Base-by-base conservation (phyloP, 768 basidiomycete genomes). In the Coprinellus aureogranulatus region DNA sequence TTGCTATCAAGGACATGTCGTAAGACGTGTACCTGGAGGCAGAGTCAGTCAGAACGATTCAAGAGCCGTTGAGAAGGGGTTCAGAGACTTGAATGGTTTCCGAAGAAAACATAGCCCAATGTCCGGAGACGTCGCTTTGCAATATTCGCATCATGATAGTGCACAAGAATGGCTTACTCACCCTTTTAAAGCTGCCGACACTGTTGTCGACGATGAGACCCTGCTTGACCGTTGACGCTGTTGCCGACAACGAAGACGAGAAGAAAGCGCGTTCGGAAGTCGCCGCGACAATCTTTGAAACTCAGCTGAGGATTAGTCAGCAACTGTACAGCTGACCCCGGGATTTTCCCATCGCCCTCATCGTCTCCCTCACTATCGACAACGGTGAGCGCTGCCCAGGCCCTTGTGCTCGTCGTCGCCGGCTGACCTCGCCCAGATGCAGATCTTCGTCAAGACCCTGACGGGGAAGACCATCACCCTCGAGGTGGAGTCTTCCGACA, bases 401-500 rank as follows among this genome's bases (percentile, higher is more conserved):
- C 42, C 20, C 54, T 28, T 55, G 52, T 63, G 60, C 8, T 34
- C 34, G 34, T 34, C 52, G 63, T 52, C 58, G 37, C 45, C 54
- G 58, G 54, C 59, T 63, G 51, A 55, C 57, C 49, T 55, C 59
- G 37, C 54, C 60, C 69, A 62, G 75, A 82, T 82, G 80, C 79
- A 82, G 70, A 82, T 82, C 60, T 82, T 82, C 74, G 81, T 82
- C 70, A 81, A 81, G 75, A 94, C 92, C 81, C 90, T 94, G 65
- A 95, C 92, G 73, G 90, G 90, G 62, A 92, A 95, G 89, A 95
- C 93, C 62, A 97, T 97, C 86, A 95, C 94, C 81, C 90, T 96
- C 60, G 94, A 97, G 88, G 93, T 95, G 75, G 93, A 94, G 84
- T 92, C 92, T 69, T 91, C 89, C 61, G 92, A 95, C 81, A 94